A percentile compares a stretch with the other conserved stretches of the same genome.
Conservation (phyloP, 1,139 yeast species). For the Martiniozyma asiatica region DNA sequence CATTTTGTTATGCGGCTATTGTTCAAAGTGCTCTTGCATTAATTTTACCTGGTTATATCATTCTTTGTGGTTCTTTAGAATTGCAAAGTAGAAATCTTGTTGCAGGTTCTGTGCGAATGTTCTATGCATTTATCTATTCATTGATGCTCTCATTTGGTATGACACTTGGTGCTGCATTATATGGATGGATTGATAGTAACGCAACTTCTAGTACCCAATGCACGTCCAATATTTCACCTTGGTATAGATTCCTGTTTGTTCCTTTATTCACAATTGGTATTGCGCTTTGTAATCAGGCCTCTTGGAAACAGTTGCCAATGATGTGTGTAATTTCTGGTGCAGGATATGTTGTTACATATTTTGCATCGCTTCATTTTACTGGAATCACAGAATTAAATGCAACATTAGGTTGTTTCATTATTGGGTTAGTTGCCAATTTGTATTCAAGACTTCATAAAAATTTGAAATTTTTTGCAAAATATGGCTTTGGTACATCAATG, state of each 20-base stretch:
- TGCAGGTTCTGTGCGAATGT: constrained; percentile 93
- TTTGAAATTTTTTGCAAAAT: constrained; percentile 12
- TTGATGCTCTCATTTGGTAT: constrained; percentile 87
- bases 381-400: constrained; percentile 77
- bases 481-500: constrained; percentile 38
- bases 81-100: constrained; percentile 81
- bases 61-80: constrained; percentile 82
- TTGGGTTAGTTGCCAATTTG: constrained; percentile 81
- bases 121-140: constrained; percentile 88
- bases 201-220: constrained; percentile 67
- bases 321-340: constrained; percentile 66
- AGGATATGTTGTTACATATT: constrained; percentile 70
- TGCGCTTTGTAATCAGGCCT: constrained; percentile 80
- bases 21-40: constrained; percentile 85
- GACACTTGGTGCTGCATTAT: constrained; percentile 82
- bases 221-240: constrained; percentile 37
- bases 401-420: constrained; percentile 80
- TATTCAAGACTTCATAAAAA: constrained; percentile 71
- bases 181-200: constrained; percentile 81
- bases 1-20: constrained; percentile 78
- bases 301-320: constrained; percentile 63
- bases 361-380: constrained; percentile 60
- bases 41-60: constrained; percentile 87
- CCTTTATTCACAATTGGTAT: constrained; percentile 65
- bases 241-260: constrained; percentile 66